Evolutionary conservation across 805 yeast genomes (phyloP).

Genomic region (Candida mattraensis): DNA sequence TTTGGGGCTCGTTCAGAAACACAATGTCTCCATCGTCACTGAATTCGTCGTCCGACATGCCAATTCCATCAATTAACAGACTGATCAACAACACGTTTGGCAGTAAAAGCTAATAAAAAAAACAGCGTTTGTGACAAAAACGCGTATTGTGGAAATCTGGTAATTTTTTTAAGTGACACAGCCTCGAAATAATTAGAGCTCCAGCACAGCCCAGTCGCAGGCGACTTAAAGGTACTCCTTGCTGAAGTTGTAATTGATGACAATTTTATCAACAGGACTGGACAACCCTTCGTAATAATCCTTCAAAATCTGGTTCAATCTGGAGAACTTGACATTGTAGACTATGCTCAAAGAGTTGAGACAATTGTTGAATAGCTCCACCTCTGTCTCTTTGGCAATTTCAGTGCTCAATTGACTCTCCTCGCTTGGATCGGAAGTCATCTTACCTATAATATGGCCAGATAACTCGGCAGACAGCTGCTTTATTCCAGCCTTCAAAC

Average conservation of each 20-base stretch:
- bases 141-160: constrained; percentile 11
- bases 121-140: constrained; percentile 3
- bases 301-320: constrained; percentile 54
- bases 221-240: constrained; percentile 23
- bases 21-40: constrained; percentile 27
- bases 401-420: constrained; percentile 31
- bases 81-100: too few relatives aligned
- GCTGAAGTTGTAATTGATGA: constrained; percentile 31
- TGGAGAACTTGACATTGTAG: constrained; percentile 51
- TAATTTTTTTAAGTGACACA: constrained; percentile 5
- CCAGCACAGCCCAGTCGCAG: constrained; percentile 1
- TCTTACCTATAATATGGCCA: constrained; percentile 43
- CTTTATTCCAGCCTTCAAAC: constrained; percentile 53
- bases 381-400: constrained; percentile 43
- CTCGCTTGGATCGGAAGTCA: constrained; percentile 12
- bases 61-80: constrained; percentile 1
- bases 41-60: constrained; percentile 23
- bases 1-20: constrained; percentile 11
- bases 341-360: constrained; percentile 73
- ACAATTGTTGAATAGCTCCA: constrained; percentile 55
- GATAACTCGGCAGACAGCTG: constrained; percentile 57
- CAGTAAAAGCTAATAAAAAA: not conserved
- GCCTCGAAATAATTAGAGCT: too few relatives aligned
- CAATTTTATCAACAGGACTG: constrained; percentile 31
- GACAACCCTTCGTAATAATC: constrained; percentile 46